phyloP scores from a whole-genome alignment of 2,329 filamentous ascomycete species.

The Cladosporium sp. region DNA sequence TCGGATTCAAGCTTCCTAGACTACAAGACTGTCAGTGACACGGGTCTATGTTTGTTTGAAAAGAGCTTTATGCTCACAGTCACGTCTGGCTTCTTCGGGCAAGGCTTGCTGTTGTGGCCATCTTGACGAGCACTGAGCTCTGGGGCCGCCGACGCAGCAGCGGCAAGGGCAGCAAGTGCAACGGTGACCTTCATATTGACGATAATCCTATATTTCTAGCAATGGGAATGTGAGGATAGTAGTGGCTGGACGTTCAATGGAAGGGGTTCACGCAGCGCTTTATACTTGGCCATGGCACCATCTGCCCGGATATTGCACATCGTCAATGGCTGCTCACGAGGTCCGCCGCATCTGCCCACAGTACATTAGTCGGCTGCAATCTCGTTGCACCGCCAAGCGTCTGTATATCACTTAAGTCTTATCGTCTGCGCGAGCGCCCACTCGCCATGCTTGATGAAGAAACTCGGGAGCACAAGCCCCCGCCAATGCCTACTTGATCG shows the following conservation, averaged over 20 bases:
- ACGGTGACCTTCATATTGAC: slow-evolving; percentile 12
- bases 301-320: slow-evolving; percentile 1
- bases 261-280: background rate
- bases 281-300: slow-evolving; percentile 2
- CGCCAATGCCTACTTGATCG: slow-evolving; percentile 8
- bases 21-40: background rate
- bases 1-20: slow-evolving; percentile 10
- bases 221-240: background rate
- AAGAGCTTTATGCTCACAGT: background rate
- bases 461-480: slow-evolving; percentile 7
- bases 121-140: slow-evolving; percentile 5
- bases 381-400: background rate
- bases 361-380: background rate
- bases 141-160: slow-evolving; percentile 3
- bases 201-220: background rate
- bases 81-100: slow-evolving; percentile 5
- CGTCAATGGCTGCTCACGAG: background rate
- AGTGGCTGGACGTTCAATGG: background rate
- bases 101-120: slow-evolving; percentile 9
- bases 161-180: slow-evolving; percentile 7
- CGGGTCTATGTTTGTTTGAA: background rate
- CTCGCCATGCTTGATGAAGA: slow-evolving; percentile 7
- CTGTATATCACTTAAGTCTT: background rate
- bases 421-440: background rate
- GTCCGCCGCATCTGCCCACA: background rate